Evolutionary conservation across 768 basidiomycete species (phyloP).

Genomic region (Lepiota venenata): DNA sequence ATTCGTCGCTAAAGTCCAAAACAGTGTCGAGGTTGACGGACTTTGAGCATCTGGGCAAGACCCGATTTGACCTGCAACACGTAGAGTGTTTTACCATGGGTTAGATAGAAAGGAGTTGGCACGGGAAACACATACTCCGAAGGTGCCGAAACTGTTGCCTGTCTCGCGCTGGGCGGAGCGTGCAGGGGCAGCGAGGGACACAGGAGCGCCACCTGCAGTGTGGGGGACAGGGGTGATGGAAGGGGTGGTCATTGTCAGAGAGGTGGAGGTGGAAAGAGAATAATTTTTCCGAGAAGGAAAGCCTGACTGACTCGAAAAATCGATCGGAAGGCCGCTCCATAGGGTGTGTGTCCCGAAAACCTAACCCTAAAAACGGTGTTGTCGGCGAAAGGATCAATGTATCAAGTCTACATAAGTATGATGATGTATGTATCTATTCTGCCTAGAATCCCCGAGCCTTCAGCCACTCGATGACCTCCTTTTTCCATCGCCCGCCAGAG

Average conservation of each 20-base stretch:
- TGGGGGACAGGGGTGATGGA: constrained; percentile 29
- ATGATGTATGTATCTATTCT: neutral
- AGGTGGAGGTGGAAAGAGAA: constrained; percentile 11
- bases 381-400: neutral
- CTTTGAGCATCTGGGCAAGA: constrained; percentile 96
- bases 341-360: constrained; percentile 17
- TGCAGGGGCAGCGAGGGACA: constrained; percentile 47
- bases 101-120: constrained; percentile 11
- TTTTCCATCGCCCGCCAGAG: constrained; percentile 61
- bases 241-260: constrained; percentile 25
- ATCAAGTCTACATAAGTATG: too few species aligned
- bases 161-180: constrained; percentile 50
- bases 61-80: constrained; percentile 79
- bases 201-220: constrained; percentile 35
- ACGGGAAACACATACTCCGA: constrained; percentile 46
- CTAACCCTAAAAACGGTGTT: constrained; percentile 26
- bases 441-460: constrained; percentile 58
- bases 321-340: constrained; percentile 16
- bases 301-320: constrained; percentile 12
- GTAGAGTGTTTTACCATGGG: neutral
- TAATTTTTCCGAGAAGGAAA: neutral
- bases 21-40: constrained; percentile 24
- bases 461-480: constrained; percentile 61
- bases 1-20: constrained; percentile 7
- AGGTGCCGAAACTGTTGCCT: constrained; percentile 65